A percentile compares a stretch with the other conserved stretches of the same genome.
phyloP scores from a whole-genome alignment of 441 rosid species.

The Eutrema salsugineum region DNA sequence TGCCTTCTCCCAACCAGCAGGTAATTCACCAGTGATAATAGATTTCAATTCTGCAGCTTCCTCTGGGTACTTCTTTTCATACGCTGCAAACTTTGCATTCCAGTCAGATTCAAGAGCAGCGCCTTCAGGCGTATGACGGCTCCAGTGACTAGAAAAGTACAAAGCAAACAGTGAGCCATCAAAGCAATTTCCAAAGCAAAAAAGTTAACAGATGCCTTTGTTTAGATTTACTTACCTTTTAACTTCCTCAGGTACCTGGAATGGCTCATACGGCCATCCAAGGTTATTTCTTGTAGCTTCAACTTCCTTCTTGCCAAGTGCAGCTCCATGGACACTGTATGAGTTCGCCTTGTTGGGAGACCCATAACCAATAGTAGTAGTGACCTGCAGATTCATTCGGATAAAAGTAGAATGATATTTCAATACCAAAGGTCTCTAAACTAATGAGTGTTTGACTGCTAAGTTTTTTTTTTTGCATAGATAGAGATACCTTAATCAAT shows the following conservation, averaged over 20 bases:
- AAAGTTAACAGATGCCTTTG: not conserved
- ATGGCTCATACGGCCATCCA: constrained; percentile 59
- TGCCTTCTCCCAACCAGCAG: constrained; percentile 98
- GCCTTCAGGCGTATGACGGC: constrained; percentile 79
- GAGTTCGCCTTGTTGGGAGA: constrained; percentile 63
- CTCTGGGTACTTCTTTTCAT: constrained; percentile 87
- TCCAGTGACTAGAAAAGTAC: constrained; percentile 76
- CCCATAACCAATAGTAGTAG: constrained; percentile 59
- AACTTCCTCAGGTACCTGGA: constrained; percentile 58
- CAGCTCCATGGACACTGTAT: constrained; percentile 63
- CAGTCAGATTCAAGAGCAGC: constrained; percentile 86
- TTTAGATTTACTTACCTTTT: constrained; percentile 34
- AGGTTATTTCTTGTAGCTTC: constrained; percentile 64
- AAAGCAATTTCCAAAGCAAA: not conserved
- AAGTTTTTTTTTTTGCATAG: not conserved
- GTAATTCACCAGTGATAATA: constrained; percentile 78
- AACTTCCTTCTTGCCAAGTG: constrained; percentile 58
- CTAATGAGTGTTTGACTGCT: not conserved
- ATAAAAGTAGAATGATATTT: not conserved
- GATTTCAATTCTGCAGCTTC: constrained; percentile 94
- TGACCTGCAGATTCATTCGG: constrained; percentile 34
- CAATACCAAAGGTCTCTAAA: not conserved
- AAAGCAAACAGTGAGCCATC: constrained; percentile 3
- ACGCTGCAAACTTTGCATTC: constrained; percentile 81
- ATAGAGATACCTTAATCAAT: constrained; percentile 35